Conservation (phyloP, 495 filamentous ascomycete genomes). For the Immersiella caudata region DNA sequence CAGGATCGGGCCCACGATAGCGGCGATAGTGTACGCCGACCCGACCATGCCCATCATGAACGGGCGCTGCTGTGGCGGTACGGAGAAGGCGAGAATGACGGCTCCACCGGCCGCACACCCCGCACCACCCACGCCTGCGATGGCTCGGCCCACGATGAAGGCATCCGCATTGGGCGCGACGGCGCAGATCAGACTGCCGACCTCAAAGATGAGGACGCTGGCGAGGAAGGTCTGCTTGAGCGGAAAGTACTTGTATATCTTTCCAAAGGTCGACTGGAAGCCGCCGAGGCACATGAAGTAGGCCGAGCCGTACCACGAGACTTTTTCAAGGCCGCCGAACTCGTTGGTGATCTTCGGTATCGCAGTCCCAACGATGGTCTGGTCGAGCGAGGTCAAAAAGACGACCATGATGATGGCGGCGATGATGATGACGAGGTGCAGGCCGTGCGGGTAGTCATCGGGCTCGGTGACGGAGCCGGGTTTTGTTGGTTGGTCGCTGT, state of each 20-base stretch:
- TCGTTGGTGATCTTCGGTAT: conserved; percentile 45
- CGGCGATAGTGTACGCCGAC: conserved; percentile 44
- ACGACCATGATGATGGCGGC: conserved; percentile 1
- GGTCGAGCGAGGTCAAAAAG: conserved; percentile 4
- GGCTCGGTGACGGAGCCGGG: neutral
- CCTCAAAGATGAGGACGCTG: conserved; percentile 50
- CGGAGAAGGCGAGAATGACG: conserved; percentile 44
- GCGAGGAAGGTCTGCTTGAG: conserved; percentile 46
- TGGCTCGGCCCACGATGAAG: conserved; percentile 57
- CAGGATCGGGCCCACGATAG: conserved; percentile 32
- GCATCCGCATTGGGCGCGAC: conserved; percentile 52
- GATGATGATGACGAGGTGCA: neutral
- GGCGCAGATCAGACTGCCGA: conserved; percentile 56
- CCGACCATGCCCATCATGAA: conserved; percentile 48
- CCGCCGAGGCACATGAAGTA: conserved; percentile 37
- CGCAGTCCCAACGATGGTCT: conserved; percentile 50
- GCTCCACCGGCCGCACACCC: conserved; percentile 37
- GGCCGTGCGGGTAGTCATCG: neutral
- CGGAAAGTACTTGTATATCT: conserved; percentile 36
- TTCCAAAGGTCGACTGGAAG: conserved; percentile 38
- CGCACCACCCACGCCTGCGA: conserved; percentile 53
- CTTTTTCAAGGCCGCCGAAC: conserved; percentile 47
- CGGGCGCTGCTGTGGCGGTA: conserved; percentile 46
- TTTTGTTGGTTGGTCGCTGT: neutral
- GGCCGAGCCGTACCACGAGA: conserved; percentile 50